Evolutionary conservation across 306 rosid genomes (phyloP).

Genomic region (Castanea sativa): DNA sequence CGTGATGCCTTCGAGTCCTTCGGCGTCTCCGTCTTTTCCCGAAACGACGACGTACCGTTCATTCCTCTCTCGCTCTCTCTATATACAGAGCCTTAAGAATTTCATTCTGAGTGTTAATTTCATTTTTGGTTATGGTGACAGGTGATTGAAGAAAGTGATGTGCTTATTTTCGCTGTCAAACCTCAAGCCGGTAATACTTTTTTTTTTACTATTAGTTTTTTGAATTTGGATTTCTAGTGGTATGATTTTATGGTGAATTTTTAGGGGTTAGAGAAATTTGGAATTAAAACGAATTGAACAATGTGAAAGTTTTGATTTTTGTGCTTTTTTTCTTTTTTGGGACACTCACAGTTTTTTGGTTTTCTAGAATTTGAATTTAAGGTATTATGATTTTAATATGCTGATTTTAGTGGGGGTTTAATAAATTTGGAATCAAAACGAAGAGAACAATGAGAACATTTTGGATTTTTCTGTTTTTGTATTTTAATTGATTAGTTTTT

Average conservation of each 20-base stretch:
- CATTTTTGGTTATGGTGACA: constrained; percentile 4
- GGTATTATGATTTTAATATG: too few species aligned
- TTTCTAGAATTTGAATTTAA: too few species aligned
- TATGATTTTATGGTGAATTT: too few species aligned
- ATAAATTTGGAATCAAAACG: too few species aligned
- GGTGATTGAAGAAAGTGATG: constrained; percentile 80
- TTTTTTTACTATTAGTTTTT: not conserved
- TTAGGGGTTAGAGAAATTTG: too few species aligned
- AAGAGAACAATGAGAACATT: too few species aligned
- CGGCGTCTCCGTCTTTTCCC: constrained; percentile 44
- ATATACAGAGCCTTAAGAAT: not conserved
- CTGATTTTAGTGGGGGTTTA: too few species aligned
- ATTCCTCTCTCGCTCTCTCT: not conserved
- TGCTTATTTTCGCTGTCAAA: constrained; percentile 83
- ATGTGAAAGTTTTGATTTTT: too few species aligned
- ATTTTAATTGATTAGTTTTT: too few species aligned
- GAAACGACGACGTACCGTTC: constrained; percentile 49
- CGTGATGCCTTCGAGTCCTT: constrained; percentile 49
- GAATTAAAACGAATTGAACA: too few species aligned
- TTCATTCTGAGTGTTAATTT: not conserved
- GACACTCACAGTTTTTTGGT: not conserved
- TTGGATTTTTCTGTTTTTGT: too few species aligned
- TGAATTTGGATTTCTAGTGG: too few species aligned
- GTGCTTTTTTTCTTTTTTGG: not conserved
- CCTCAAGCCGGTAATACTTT: constrained; percentile 70